Conservation (phyloP, 179 eudicot genomes). For the Corrigiola litoralis region DNA sequence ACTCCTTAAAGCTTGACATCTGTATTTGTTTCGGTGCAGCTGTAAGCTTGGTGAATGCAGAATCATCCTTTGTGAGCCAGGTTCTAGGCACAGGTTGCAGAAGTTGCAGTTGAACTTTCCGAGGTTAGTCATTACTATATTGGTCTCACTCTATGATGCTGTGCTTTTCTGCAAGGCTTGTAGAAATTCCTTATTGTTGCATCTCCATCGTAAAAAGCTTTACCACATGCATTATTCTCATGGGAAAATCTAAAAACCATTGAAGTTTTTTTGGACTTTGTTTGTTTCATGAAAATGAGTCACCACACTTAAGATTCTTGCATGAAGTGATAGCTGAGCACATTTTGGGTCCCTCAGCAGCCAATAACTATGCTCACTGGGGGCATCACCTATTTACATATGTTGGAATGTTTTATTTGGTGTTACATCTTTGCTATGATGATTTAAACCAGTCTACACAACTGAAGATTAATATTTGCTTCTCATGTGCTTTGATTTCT, state of each 20-base stretch:
- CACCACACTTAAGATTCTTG: too few species aligned
- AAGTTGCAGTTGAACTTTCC: conserved; percentile 96
- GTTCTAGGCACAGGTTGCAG: conserved; percentile 77
- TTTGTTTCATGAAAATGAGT: too few species aligned
- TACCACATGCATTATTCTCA: too few species aligned
- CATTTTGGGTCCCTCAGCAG: too few species aligned
- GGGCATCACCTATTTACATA: too few species aligned
- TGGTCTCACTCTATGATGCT: not conserved
- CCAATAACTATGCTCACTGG: too few species aligned
- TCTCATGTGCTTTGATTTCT: not conserved
- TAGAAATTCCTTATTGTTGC: not conserved
- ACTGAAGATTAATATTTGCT: too few species aligned
- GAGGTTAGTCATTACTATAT: conserved; percentile 40
- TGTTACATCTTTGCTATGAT: not conserved
- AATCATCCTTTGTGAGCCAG: conserved; percentile 77
- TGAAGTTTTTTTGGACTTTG: too few species aligned
- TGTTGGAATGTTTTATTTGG: not conserved
- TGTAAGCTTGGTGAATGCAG: conserved; percentile 97
- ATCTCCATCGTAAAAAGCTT: not conserved
- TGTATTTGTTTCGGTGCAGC: conserved; percentile 34
- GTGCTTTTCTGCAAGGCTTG: not conserved
- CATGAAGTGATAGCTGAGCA: too few species aligned
- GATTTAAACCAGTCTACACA: too few species aligned
- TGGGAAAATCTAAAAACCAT: too few species aligned
- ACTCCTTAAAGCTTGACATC: not conserved